Base-by-base conservation (phyloP, 257 asterid genomes). In the Solanum pinnatisectum region DNA sequence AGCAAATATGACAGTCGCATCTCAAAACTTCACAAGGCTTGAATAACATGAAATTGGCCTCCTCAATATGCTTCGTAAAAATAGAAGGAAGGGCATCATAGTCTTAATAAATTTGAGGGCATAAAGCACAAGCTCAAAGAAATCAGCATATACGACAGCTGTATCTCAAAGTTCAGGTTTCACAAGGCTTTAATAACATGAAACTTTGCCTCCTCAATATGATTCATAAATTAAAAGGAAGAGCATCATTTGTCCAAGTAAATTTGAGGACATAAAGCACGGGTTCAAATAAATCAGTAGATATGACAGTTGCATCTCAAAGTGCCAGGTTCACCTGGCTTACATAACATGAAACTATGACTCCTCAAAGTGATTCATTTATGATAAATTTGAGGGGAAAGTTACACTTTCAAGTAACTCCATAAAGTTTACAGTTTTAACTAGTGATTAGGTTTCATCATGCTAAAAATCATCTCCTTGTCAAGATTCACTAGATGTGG, bases 401-500 rank as follows among this genome's bases (percentile, higher is more conserved):
- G 32, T 32, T 46, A 30, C 68, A 46, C 39, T 81, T 81, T 30
- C 88, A 33, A 74, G 71, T 40, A 56, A 37, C 86, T 46, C 60
- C 72, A 74, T 32, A 77, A 89, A 84, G 68, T 44, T 46, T 46
- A 81, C 85, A 81, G 42, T 81, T 81, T 20, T 30, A 49, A 5
- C 59, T 16, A 9, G 25, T 8, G 68, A 81, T 44, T 78, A 78
- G 25, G 18, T 46, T 16, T 18, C 85, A 46, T 30, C 68, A 81
- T 16, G 39, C 68, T 81, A 27, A 30, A 81, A 4, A 27, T 16
- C 27, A 81, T 81, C 42, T 32, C 85, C 85, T 89, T 56, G 88
- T 63, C 91, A 91, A 37, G 94, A 84, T 89, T 96, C 98, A 56
- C 35, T 87, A 36, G 99, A 92, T 5, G 94, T 70, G n/a, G 95